A percentile compares a stretch with the other conserved stretches of the same genome.
Evolutionary conservation across 2,329 filamentous ascomycete genomes (phyloP).

Genomic region (Neofusicoccum umdonicola): DNA sequence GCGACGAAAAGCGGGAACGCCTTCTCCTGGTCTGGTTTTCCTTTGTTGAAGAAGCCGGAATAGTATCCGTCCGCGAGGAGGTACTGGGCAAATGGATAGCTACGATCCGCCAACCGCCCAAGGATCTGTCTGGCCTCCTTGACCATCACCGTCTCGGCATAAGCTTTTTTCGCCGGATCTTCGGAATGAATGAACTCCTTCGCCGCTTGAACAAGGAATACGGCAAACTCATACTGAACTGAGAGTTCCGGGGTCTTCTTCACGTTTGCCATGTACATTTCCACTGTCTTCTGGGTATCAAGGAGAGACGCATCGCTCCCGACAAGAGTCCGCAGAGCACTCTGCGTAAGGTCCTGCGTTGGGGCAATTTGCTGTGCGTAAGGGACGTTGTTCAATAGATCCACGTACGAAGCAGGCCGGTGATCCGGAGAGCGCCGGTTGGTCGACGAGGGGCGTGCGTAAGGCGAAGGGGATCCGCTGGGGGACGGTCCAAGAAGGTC

Average conservation of each 20-base stretch:
- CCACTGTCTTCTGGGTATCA: constrained; percentile 87
- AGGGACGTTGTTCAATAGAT: constrained; percentile 62
- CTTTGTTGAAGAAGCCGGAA: constrained; percentile 92
- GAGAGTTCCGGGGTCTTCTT: constrained; percentile 92
- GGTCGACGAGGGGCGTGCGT: constrained; percentile 50
- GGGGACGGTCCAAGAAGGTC: constrained; percentile 39
- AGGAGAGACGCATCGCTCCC: constrained; percentile 89
- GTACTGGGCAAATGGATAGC: constrained; percentile 96
- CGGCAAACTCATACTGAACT: constrained; percentile 93
- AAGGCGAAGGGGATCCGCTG: constrained; percentile 39
- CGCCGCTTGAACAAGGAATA: constrained; percentile 88
- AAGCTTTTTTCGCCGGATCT: constrained; percentile 17
- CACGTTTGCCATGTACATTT: constrained; percentile 96
- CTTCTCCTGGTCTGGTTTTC: constrained; percentile 84
- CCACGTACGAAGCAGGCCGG: constrained; percentile 59
- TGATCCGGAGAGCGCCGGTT: constrained; percentile 57
- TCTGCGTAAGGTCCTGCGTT: constrained; percentile 64
- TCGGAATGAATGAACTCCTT: constrained; percentile 60
- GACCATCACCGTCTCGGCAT: constrained; percentile 58
- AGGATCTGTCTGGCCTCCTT: constrained; percentile 87
- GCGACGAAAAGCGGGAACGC: constrained; percentile 91
- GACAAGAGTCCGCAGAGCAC: constrained; percentile 72
- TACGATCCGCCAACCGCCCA: constrained; percentile 78
- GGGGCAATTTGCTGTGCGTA: constrained; percentile 77
- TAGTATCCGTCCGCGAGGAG: constrained; percentile 93